Evolutionary conservation across 306 rosid genomes (phyloP), one percentile per base, ranked within the genome.

Genomic region (Quercus rubra): DNA sequence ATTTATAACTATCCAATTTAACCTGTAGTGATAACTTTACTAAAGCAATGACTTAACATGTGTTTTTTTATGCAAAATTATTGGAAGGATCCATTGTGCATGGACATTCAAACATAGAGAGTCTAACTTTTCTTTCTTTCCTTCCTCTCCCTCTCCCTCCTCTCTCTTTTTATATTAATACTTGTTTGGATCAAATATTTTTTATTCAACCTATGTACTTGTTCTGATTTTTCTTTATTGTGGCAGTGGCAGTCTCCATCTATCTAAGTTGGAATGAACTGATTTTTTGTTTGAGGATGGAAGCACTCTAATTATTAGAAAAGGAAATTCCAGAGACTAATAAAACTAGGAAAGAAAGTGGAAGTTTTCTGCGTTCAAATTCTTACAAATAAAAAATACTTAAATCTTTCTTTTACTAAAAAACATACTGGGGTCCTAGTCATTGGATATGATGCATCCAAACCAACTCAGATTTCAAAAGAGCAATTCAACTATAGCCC

Each of bases 401-500:
- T 38, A 17, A 17, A 27, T 25, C 11, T 31, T 30, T 31, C 30
- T 64, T 17, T 31, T 31, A 30, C 21, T 25, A 27, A 62, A 9
- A 64, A 64, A 64, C 17, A 66, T 19, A 17, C 46, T 63, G 31
- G 3, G 67, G 70, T 63, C 70, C 41, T 31, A 66, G 12, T 31
- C 23, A 3, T 33, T 33, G 51, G 66, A 63, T 63, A 31, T 27
- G 71, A 67, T 31, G 38, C 27, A 49, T 62, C 38, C 57, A 9
- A 61, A 14, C 56, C 66, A 63, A 83, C 21, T 68, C 55, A 76
- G 61, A 49, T 58, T 51, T n/a, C 25, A 5, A 5, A 66, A 51
- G 43, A 74, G 21, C 35, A n/a, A 49, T 67, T 64, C 69, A 66
- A 52, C 77, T 23, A 27, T 30, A 19, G 35, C 83, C 78, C 83